These are phyloP conservation scores for Debaryomyces castellii DNA, from an alignment of 805 yeast genomes.

Conservation along the genomic window DNA sequence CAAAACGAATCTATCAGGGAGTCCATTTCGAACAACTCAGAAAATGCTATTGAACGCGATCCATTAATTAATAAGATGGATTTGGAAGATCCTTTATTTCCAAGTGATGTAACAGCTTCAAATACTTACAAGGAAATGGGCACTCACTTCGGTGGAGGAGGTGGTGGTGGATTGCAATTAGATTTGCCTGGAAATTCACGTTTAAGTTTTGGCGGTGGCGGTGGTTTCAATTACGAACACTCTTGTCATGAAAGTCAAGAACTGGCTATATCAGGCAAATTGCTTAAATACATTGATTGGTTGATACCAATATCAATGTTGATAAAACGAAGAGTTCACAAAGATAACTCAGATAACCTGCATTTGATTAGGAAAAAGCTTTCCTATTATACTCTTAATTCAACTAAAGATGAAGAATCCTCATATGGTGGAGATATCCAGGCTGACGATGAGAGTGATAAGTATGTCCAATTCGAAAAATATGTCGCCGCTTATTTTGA, in stretches of 20 bases:
- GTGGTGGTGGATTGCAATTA: constrained; percentile 21
- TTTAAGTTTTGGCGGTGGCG: constrained; percentile 23
- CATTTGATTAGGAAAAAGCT: constrained; percentile 2
- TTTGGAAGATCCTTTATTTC: not conserved
- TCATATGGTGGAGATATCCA: too few relatives aligned
- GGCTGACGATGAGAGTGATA: not conserved
- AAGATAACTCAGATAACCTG: not conserved
- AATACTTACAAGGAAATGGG: not conserved
- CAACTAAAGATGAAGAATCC: constrained; percentile 1
- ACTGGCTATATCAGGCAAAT: not conserved
- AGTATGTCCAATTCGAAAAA: not conserved
- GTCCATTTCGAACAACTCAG: not conserved
- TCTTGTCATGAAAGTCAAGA: not conserved
- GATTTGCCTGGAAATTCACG: constrained; percentile 20
- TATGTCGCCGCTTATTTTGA: constrained; percentile 2
- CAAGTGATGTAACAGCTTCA: not conserved
- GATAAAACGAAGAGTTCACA: not conserved
- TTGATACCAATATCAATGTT: not conserved
- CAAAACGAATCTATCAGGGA: not conserved
- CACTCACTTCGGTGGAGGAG: constrained; percentile 22
- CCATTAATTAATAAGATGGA: not conserved
- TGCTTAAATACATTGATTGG: constrained; percentile 1
- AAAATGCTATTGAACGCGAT: not conserved
- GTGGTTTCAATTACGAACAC: constrained; percentile 23
- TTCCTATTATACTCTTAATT: constrained; percentile 4